Evolutionary conservation across 2,329 filamentous ascomycete species (phyloP), one percentile per base, ranked within the genome.

Genomic region (Aspergillus nomiae): DNA sequence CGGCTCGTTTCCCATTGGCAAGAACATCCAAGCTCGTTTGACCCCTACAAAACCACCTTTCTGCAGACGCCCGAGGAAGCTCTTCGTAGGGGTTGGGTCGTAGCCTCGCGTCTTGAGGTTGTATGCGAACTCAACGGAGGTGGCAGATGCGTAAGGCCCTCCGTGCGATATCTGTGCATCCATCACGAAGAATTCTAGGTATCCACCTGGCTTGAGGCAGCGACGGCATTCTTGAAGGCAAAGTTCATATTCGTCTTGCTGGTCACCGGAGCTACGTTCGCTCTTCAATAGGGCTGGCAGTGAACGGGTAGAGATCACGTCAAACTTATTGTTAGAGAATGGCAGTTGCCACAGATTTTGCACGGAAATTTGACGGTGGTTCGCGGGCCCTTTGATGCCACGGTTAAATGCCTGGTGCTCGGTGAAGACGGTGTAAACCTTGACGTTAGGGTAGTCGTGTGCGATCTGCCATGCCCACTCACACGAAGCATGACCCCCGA

Each of bases 401-500:
- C 86, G 87, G 76, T 91, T 91, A 71, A 89, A 88, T 34, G 89
- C 80, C 74, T 92, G 90, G 43, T 87, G 86, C 77, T 91, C 90
- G 67, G 90, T 92, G 43, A 90, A 91, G 60, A 94, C 92, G 0
- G 94, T 97, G 81, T 94, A 96, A 59, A 97, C 87, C 75, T 92
- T 93, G 61, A 91, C 86, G 75, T 92, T 90, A 21, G 92, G 92
- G 77, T 94, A 95, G 75, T 94, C 90, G 56, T 91, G 84, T 0
- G 95, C 93, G 62, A 92, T 91, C 74, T 95, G 89, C 95, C 95
- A 99, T 26, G 92, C 94, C 95, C 95, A 99, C 77, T 96, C 93
- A 74, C 92, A 94, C 16, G 91, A 88, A 0, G 90, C 85, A 74
- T 94, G 89, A 51, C 94, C 94, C 56, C 92, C 93, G 38, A 97